phyloP scores from a whole-genome alignment of 768 basidiomycete species.

The Suillus variegatus region DNA sequence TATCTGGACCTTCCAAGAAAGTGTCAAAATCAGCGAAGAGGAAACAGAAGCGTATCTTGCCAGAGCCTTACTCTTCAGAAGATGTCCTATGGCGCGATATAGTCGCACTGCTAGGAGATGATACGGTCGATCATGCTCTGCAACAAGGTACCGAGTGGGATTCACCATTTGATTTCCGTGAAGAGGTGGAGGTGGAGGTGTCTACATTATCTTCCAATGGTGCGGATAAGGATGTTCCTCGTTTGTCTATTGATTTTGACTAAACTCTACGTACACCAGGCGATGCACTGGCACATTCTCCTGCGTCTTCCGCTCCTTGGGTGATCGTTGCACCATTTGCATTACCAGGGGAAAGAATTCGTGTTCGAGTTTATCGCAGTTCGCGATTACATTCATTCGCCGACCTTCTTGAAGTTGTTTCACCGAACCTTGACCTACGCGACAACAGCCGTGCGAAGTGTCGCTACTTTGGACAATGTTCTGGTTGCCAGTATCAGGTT shows the following conservation, averaged over 20 bases:
- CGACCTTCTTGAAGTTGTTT: constrained; percentile 67
- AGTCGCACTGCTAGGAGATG: constrained; percentile 60
- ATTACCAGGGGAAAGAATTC: constrained; percentile 80
- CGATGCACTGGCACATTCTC: constrained; percentile 62
- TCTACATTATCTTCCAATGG: constrained; percentile 65
- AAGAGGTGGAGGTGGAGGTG: constrained; percentile 69
- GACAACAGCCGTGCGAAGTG: constrained; percentile 71
- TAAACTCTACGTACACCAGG: constrained; percentile 40
- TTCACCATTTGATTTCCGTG: constrained; percentile 57
- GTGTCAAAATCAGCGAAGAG: constrained; percentile 4
- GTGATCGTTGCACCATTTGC: constrained; percentile 82
- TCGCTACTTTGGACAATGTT: constrained; percentile 87
- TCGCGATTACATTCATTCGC: constrained; percentile 73
- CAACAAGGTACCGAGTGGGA: constrained; percentile 53
- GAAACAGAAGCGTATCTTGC: constrained; percentile 12
- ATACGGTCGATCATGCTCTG: constrained; percentile 51
- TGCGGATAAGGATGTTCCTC: constrained; percentile 26
- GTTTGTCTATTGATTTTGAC: background rate
- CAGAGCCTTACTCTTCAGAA: constrained; percentile 65
- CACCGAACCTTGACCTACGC: constrained; percentile 63
- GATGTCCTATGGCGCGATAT: constrained; percentile 81
- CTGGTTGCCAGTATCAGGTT: constrained; percentile 94
- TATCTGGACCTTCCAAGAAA: constrained; percentile 1
- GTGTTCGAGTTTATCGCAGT: constrained; percentile 70
- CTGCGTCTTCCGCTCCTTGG: constrained; percentile 61